Conservation (phyloP, 2,329 filamentous ascomycete species). For the Fusarium hostae region DNA sequence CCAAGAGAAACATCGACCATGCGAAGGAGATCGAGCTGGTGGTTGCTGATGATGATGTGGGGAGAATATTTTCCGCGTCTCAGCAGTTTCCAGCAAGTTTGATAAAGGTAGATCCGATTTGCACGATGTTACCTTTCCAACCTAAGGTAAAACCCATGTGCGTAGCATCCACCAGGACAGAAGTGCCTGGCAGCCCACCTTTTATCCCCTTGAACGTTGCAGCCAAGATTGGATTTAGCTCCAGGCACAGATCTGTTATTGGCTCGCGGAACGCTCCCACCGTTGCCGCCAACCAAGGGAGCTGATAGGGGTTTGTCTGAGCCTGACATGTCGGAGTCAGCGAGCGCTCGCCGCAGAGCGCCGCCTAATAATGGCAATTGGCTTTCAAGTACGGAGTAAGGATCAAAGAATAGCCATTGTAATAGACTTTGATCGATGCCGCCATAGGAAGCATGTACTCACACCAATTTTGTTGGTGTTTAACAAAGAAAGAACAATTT, state of each 20-base stretch:
- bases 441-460: not conserved
- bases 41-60: slow-evolving; percentile 19
- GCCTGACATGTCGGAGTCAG: slow-evolving; percentile 14
- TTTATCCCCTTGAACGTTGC: slow-evolving; percentile 25
- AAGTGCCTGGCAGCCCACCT: slow-evolving; percentile 26
- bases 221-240: slow-evolving; percentile 45
- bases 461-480: not conserved
- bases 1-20: not conserved
- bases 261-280: slow-evolving; percentile 48
- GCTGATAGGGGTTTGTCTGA: slow-evolving; percentile 21
- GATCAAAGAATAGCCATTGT: not conserved
- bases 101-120: slow-evolving; percentile 41
- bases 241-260: slow-evolving; percentile 55
- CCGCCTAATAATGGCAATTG: slow-evolving; percentile 3
- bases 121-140: slow-evolving; percentile 42
- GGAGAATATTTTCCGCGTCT: slow-evolving; percentile 33
- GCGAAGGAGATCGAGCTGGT: slow-evolving; percentile 9
- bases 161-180: slow-evolving; percentile 2
- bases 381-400: not conserved
- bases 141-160: slow-evolving; percentile 26
- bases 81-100: slow-evolving; percentile 23
- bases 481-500: not conserved
- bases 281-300: slow-evolving; percentile 26
- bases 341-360: slow-evolving; percentile 22
- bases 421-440: not conserved